Evolutionary conservation across 306 rosid species (phyloP), one percentile per base, ranked within the genome.

Genomic region (Cyclanthera cordifolia): DNA sequence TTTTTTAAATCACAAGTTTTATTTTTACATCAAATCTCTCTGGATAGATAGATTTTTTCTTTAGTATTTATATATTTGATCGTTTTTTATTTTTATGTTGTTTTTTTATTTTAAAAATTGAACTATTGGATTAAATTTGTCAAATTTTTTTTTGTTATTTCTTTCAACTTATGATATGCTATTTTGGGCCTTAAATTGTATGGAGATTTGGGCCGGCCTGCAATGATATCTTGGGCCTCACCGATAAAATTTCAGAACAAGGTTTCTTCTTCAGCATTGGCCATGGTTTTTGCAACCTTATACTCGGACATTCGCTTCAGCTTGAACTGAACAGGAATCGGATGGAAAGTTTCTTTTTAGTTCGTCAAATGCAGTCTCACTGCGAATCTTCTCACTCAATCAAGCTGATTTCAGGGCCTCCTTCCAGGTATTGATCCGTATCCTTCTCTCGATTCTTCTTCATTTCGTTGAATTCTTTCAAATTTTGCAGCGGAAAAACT

Each of bases 331-430:
- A 15, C 21, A 57, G 43, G n/a, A 53, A 59, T 2, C 83, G 79
- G 93, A 83, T 74, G 39, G 95, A 75, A 64, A 79, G 77, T n/a
- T 89, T 87, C 77, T 91, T 91, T 82, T 79, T 75, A 20, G 82
- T 16, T 3, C 71, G 64, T 74, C 75, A 73, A 75, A 63, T 53
- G 54, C 53, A 41, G 10, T 47, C 70, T 57, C 51, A 72, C 45
- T 48, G 24, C 57, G 28, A 76, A 37, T 65, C 74, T 5, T 59
- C 73, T 49, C 77, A 75, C 51, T 69, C 66, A 66, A 51, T 87
- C 0, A 51, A 41, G 74, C 93, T 92, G 73, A 84, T 92, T 27
- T 89, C 95, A 0, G 98, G 98, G 20, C 96, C 96, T 76, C 89
- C 95, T 84, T 85, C 95, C 70, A 82, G 82, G 91, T 90, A 60